A percentile compares a stretch with the other conserved stretches of the same genome.
Evolutionary conservation across 179 eudicot genomes (phyloP).

Genomic region (Pouteria campechiana): DNA sequence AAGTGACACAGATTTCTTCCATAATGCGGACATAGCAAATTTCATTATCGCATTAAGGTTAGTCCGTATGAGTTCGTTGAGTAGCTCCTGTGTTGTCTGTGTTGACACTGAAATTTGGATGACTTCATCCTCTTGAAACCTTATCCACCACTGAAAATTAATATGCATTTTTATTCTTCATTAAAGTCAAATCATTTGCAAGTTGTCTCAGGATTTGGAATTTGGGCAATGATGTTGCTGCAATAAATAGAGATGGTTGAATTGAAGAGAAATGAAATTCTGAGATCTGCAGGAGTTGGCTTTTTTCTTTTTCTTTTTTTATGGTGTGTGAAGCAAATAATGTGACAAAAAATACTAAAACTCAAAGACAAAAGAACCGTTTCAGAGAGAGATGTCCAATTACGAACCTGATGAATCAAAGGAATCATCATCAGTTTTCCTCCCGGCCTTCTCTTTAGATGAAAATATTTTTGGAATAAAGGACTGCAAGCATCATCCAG

Average conservation of each 20-base stretch:
- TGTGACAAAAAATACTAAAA: not conserved
- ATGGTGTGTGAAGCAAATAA: not conserved
- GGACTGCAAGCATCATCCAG: slow-evolving; percentile 31
- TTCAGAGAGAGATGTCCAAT: not conserved
- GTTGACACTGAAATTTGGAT: no score
- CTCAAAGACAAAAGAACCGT: not conserved
- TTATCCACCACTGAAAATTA: no score
- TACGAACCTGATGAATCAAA: slow-evolving; percentile 20
- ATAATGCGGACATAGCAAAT: no score
- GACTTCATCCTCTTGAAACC: no score
- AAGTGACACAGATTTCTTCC: no score
- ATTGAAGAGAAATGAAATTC: not conserved
- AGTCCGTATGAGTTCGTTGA: no score
- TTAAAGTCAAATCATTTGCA: no score
- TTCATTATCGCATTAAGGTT: no score
- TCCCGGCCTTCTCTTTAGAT: slow-evolving; percentile 16
- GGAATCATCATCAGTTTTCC: slow-evolving; percentile 13
- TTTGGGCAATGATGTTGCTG: not conserved
- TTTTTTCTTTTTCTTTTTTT: not conserved
- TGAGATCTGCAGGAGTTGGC: not conserved
- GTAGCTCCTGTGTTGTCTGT: no score
- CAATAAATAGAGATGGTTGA: not conserved
- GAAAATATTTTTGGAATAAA: slow-evolving; percentile 33
- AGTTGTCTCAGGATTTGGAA: no score
- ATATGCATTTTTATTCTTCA: no score